A percentile compares a stretch with the other conserved stretches of the same genome.
These are phyloP conservation scores for Bisporella sp. DNA, from an alignment of 2,329 filamentous ascomycete species.

Conservation along the genomic window DNA sequence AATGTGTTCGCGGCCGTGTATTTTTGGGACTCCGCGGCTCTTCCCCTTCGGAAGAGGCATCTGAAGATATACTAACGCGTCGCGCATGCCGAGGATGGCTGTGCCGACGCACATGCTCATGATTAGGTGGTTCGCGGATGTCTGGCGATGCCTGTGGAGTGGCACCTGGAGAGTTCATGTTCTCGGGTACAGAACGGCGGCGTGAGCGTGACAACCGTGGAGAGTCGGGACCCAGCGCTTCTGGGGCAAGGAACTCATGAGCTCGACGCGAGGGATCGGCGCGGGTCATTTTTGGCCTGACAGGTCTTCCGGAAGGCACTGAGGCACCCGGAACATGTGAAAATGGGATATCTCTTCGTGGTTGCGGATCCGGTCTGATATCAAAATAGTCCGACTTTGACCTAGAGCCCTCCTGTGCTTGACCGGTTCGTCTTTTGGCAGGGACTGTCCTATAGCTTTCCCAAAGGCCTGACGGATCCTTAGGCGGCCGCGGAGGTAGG, in stretches of 20 bases:
- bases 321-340: conserved; percentile 14
- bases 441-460: background rate
- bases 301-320: conserved; percentile 7
- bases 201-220: conserved; percentile 13
- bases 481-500: conserved; percentile 17
- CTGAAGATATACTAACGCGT: conserved; percentile 14
- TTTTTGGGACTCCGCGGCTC: conserved; percentile 8
- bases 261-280: conserved; percentile 27
- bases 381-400: conserved; percentile 13
- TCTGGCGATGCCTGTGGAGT: conserved; percentile 25
- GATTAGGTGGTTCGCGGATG: conserved; percentile 17
- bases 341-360: conserved; percentile 14
- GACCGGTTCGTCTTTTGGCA: too few species aligned
- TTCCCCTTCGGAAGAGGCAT: conserved; percentile 16
- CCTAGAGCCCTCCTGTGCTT: too few species aligned
- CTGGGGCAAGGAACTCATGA: conserved; percentile 34
- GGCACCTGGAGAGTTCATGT: conserved; percentile 16
- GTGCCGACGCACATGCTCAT: conserved; percentile 34
- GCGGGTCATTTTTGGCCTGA: conserved; percentile 21
- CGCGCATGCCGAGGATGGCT: conserved; percentile 37
- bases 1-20: background rate
- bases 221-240: conserved; percentile 26
- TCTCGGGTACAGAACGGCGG: conserved; percentile 23
- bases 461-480: conserved; percentile 18
- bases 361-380: conserved; percentile 4